Percentiles rank a stretch among this genome's conserved stretches.
These are phyloP conservation scores for Auxenochlorella pyrenoidosa DNA, from an alignment of 139 green algal genomes.

Conservation along the genomic window DNA sequence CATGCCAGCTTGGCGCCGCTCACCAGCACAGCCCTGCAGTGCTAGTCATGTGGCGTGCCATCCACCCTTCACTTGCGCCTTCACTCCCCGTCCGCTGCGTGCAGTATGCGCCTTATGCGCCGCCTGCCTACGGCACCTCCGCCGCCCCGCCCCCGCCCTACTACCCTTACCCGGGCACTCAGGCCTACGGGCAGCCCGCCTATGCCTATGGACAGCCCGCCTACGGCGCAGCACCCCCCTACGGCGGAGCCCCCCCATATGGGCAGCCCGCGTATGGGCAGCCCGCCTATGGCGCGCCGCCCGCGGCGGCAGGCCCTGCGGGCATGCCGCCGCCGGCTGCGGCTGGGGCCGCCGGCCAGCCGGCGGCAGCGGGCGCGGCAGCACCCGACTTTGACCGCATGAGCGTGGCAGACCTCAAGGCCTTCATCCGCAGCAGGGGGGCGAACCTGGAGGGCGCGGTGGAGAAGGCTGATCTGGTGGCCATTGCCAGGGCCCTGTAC, in stretches of 20 bases:
- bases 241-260: too few relatives aligned
- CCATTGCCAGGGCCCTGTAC: constrained; percentile 34
- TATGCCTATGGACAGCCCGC: not conserved
- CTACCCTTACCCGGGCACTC: not conserved
- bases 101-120: not conserved
- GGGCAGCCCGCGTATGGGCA: not conserved
- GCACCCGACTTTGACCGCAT: constrained; percentile 29
- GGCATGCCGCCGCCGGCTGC: not conserved
- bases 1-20: too few relatives aligned
- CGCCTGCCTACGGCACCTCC: not conserved
- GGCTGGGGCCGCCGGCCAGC: not conserved
- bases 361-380: not conserved
- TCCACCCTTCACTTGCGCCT: not conserved
- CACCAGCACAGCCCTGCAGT: too few relatives aligned
- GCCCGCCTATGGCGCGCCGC: not conserved
- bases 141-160: not conserved
- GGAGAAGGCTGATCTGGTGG: constrained; percentile 30
- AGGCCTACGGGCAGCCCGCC: not conserved
- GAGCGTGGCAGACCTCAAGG: constrained; percentile 31
- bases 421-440: constrained; percentile 14
- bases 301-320: not conserved
- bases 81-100: not conserved
- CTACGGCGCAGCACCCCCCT: not conserved
- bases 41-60: too few relatives aligned
- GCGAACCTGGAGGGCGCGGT: constrained; percentile 12